Percentiles rank a stretch among this genome's conserved stretches.
Conservation (phyloP, 176 grass and related monocot genomes). For the Bothriochloa decipiens region DNA sequence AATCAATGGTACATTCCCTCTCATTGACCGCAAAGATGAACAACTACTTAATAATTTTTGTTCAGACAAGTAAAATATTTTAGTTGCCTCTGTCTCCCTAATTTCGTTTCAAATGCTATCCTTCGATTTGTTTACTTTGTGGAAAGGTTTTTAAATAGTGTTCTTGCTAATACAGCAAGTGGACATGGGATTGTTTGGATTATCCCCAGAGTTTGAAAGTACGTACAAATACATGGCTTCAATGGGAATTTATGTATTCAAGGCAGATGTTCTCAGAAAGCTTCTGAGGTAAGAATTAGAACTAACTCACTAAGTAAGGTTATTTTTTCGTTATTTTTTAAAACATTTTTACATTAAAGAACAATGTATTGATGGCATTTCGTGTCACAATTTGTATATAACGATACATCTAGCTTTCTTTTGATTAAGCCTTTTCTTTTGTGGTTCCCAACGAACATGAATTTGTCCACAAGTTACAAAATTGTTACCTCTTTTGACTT, state of each 20-base stretch:
- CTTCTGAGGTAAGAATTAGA: constrained; percentile 59
- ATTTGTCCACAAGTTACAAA: neutral
- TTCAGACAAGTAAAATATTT: neutral
- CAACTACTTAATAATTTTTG: constrained; percentile 11
- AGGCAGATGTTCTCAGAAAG: constrained; percentile 63
- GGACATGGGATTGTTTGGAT: constrained; percentile 54
- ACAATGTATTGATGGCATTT: neutral
- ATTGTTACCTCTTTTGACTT: neutral
- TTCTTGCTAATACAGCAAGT: constrained; percentile 64
- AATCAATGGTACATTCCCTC: constrained; percentile 63
- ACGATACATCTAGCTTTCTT: too few relatives aligned
- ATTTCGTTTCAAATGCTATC: neutral
- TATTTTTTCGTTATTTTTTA: neutral
- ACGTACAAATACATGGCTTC: constrained; percentile 73
- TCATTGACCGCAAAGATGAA: neutral
- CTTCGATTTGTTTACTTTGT: neutral
- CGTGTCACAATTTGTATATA: neutral
- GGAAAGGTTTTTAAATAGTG: neutral
- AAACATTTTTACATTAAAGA: neutral
- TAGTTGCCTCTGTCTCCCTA: too few relatives aligned
- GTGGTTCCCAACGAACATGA: neutral
- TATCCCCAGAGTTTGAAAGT: constrained; percentile 50
- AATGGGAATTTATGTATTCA: constrained; percentile 88
- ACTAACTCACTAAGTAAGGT: neutral
- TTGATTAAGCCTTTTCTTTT: neutral